A percentile compares a stretch with the other conserved stretches of the same genome.
Conservation (phyloP, 768 basidiomycete genomes). For the Tylopilus intermedius region DNA sequence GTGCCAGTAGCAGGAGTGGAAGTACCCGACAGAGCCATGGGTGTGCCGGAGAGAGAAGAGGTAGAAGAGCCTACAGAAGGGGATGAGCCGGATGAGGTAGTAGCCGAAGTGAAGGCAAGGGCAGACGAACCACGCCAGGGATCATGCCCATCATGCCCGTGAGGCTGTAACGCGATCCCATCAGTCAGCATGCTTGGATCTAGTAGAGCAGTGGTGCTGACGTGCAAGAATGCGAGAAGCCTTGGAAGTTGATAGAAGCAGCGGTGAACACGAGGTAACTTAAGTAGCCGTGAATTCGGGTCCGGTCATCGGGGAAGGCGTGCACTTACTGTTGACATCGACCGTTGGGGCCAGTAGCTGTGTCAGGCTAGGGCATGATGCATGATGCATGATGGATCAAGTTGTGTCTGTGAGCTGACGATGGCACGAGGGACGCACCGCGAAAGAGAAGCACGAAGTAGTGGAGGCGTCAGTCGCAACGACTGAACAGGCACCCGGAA, state of each 20-base stretch:
- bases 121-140: constrained; percentile 8
- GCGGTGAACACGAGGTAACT: no score
- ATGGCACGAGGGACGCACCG: no score
- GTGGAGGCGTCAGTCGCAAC: no score
- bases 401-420: no score
- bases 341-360: constrained; percentile 48
- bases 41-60: not conserved
- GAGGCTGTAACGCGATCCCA: constrained; percentile 36
- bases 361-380: constrained; percentile 43
- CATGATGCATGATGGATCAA: no score
- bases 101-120: constrained; percentile 8
- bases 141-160: constrained; percentile 54
- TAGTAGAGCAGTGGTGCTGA: constrained; percentile 32
- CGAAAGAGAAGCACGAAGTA: no score
- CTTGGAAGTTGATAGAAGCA: no score
- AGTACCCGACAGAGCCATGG: not conserved
- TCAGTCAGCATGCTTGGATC: constrained; percentile 3
- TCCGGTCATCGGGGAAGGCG: not conserved
- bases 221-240: constrained; percentile 56
- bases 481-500: no score
- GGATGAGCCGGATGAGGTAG: not conserved
- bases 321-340: constrained; percentile 45
- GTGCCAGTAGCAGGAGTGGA: constrained; percentile 5
- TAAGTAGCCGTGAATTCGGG: not conserved
- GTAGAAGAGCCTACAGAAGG: constrained; percentile 1